A percentile compares a stretch with the other conserved stretches of the same genome.
These are phyloP conservation scores for Mycena kentingensis DNA, from an alignment of 768 basidiomycete genomes.

Conservation along the genomic window DNA sequence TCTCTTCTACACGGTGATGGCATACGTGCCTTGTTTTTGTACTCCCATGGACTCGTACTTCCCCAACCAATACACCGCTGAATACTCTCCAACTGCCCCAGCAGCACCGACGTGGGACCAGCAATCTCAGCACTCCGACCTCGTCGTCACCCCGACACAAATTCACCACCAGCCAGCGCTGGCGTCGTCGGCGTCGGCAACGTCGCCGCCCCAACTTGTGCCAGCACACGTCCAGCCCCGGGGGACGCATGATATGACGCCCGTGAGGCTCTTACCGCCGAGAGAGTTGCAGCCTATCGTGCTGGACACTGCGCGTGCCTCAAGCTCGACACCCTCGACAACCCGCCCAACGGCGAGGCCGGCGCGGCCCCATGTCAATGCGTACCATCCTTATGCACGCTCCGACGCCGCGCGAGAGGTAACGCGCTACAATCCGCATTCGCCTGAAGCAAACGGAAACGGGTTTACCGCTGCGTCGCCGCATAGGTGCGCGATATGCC, in stretches of 20 bases:
- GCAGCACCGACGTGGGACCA: conserved; percentile 29
- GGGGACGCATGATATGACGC: conserved; percentile 32
- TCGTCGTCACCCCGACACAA: conserved; percentile 10
- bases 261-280: conserved; percentile 31
- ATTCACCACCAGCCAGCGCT: conserved; percentile 2
- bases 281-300: conserved; percentile 25
- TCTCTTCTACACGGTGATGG: too few relatives aligned
- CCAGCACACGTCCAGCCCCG: conserved; percentile 30
- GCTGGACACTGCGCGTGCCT: conserved; percentile 15
- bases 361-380: conserved; percentile 11
- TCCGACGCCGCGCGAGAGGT: conserved; percentile 19
- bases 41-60: conserved; percentile 52
- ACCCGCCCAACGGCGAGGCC: conserved; percentile 19
- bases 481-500: too few relatives aligned
- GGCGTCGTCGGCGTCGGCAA: background rate
- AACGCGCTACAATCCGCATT: conserved; percentile 11
- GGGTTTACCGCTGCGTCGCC: background rate
- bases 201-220: conserved; percentile 31
- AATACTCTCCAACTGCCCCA: conserved; percentile 39
- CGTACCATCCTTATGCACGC: conserved; percentile 17
- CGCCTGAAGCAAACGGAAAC: background rate
- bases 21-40: conserved; percentile 31
- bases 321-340: conserved; percentile 22
- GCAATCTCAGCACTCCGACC: conserved; percentile 30
- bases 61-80: conserved; percentile 40